Evolutionary conservation across 2,329 filamentous ascomycete genomes (phyloP).

Genomic region (Drechslera avenae): DNA sequence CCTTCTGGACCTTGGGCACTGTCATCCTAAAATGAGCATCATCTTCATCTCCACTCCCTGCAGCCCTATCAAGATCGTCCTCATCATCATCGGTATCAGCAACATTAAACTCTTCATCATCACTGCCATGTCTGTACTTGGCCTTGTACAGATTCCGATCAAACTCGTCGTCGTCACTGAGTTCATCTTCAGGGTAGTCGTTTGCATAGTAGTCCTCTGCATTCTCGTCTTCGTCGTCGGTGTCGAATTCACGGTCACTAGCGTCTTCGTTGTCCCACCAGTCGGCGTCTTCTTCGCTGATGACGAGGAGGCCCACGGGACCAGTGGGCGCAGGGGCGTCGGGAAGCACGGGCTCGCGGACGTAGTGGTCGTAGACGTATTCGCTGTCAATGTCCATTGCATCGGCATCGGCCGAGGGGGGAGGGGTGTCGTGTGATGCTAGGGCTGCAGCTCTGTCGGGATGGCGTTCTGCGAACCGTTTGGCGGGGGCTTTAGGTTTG

Average conservation of each 20-base stretch:
- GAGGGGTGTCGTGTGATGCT: slow-evolving; percentile 8
- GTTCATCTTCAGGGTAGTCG: slow-evolving; percentile 81
- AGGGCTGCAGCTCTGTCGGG: slow-evolving; percentile 36
- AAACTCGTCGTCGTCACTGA: slow-evolving; percentile 72
- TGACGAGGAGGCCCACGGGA: slow-evolving; percentile 54
- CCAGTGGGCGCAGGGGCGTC: slow-evolving; percentile 40
- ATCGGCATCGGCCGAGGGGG: slow-evolving; percentile 19
- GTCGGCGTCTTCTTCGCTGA: slow-evolving; percentile 58
- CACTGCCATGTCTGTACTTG: slow-evolving; percentile 46
- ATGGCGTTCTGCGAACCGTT: slow-evolving; percentile 43
- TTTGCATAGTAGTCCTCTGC: slow-evolving; percentile 79
- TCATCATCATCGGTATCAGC: slow-evolving; percentile 24
- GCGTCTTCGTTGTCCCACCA: slow-evolving; percentile 65
- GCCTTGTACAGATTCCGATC: slow-evolving; percentile 51
- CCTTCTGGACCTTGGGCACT: slow-evolving; percentile 27
- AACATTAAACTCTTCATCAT: slow-evolving; percentile 47
- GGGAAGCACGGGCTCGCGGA: slow-evolving; percentile 53
- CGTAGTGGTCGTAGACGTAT: slow-evolving; percentile 67
- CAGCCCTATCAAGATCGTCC: slow-evolving; percentile 20
- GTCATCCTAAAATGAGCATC: slow-evolving; percentile 39
- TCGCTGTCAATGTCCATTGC: slow-evolving; percentile 53
- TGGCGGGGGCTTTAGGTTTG: slow-evolving; percentile 42
- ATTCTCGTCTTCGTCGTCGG: slow-evolving; percentile 68
- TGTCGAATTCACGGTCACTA: slow-evolving; percentile 61
- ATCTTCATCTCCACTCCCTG: slow-evolving; percentile 38